These are phyloP conservation scores for Epichloe sibirici DNA, from an alignment of 2,329 filamentous ascomycete species.

Conservation along the genomic window DNA sequence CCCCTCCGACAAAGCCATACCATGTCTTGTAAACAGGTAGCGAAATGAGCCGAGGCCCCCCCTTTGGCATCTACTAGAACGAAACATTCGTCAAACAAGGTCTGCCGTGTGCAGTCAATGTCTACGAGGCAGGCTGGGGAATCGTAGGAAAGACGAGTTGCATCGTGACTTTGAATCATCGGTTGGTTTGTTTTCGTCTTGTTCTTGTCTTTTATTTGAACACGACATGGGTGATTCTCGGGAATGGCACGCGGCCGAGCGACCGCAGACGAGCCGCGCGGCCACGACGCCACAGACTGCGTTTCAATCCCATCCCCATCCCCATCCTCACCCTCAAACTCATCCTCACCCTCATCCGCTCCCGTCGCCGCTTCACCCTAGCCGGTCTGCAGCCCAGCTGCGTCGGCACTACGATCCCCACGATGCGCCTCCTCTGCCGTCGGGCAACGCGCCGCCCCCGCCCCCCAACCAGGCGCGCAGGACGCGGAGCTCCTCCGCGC, in stretches of 20 bases:
- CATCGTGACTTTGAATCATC: too few relatives aligned
- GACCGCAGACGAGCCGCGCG: background rate
- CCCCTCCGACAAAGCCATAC: background rate
- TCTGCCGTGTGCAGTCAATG: too few relatives aligned
- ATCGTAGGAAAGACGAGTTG: too few relatives aligned
- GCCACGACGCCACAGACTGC: background rate
- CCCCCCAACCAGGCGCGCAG: constrained; percentile 11
- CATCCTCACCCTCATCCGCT: background rate
- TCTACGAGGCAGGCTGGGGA: too few relatives aligned
- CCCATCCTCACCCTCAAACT: background rate
- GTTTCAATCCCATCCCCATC: background rate
- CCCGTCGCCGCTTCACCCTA: too few relatives aligned
- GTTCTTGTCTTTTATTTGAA: too few relatives aligned
- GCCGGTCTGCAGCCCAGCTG: background rate
- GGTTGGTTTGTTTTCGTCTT: background rate
- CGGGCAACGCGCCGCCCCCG: background rate
- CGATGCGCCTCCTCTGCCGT: background rate
- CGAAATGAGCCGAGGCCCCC: constrained; percentile 1
- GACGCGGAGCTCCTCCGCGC: constrained; percentile 21
- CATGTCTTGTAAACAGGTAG: background rate
- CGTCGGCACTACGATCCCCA: background rate
- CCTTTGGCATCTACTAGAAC: background rate
- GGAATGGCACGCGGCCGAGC: background rate
- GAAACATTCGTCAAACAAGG: background rate
- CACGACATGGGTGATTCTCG: background rate